phyloP scores from a whole-genome alignment of 441 rosid genomes.

The Hura crepitans region DNA sequence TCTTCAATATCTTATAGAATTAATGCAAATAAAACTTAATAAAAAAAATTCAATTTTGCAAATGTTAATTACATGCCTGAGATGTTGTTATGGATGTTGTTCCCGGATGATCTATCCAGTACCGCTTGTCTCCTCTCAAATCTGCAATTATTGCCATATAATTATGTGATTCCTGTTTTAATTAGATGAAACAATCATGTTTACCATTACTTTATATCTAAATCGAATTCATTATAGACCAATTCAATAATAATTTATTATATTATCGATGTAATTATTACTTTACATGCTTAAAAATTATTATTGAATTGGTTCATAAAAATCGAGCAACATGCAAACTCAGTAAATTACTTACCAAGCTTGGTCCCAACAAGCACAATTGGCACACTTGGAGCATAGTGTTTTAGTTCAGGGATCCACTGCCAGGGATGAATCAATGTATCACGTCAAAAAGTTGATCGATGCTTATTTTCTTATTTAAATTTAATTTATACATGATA shows the following conservation, averaged over 20 bases:
- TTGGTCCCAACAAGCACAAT: constrained; percentile 88
- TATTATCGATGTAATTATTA: too few species aligned
- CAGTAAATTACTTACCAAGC: constrained; percentile 47
- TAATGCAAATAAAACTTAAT: background rate
- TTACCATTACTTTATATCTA: too few species aligned
- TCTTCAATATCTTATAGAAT: background rate
- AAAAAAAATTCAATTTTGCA: background rate
- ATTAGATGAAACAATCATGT: background rate
- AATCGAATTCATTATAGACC: too few species aligned
- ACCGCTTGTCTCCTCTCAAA: constrained; percentile 69
- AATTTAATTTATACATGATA: too few species aligned
- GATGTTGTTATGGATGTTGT: constrained; percentile 53
- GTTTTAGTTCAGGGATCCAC: constrained; percentile 93
- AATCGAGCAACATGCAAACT: too few species aligned
- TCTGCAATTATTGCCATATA: constrained; percentile 36
- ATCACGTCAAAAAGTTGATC: background rate
- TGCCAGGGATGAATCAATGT: constrained; percentile 19
- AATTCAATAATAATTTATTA: too few species aligned
- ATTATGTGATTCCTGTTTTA: background rate
- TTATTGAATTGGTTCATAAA: too few species aligned
- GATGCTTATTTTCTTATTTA: too few species aligned
- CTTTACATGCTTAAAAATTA: too few species aligned
- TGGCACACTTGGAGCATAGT: constrained; percentile 79
- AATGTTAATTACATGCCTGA: constrained; percentile 39
- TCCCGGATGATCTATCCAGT: constrained; percentile 65